Evolutionary conservation across 768 basidiomycete genomes (phyloP), one percentile per base, ranked within the genome.

Genomic region (Leucogyrophana mollusca): DNA sequence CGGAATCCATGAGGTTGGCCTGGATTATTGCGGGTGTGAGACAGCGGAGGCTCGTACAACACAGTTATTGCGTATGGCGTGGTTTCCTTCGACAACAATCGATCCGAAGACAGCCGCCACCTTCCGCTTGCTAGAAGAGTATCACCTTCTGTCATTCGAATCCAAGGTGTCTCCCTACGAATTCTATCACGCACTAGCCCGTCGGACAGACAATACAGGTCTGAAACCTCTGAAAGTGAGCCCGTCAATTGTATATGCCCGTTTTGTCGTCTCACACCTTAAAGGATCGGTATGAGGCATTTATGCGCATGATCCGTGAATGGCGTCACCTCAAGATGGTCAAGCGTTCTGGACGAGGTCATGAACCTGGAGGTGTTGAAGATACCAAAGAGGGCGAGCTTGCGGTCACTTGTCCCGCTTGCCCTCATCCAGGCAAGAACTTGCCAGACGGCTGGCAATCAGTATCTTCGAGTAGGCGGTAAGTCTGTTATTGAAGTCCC

Each of bases 101-200:
- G 24, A 50, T 13, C 64, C 62, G 1, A 56, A 58, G 34, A 59
- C 64, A 2, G 59, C 56, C 6, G 58, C 65, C 9, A 62, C 64
- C 9, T 57, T 67, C 27, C 22, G 34, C 1, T 25, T 64, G 4
- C 53, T 69, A 1, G 41, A 64, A 4, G 36, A 34, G 2, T 65
- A 60, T 40, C 55, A 66, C n/a, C 42, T 63, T 0, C 52, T 68
- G 0, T 56, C 58, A 8, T 66, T 66, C 33, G 56, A 56, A 36
- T 64, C 57, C 1, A 66, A 69, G 44, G 27, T 51, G 1, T 59
- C 61, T 0, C 50, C 50, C 2, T 66, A 55, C 36, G 59, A 67
- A 34, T 65, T 59, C 32, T 64, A 64, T 34, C 42, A 56, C 16
- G 37, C 58, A 0, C 52, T 69, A 1, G 40, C 45, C 2, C 44